Evolutionary conservation across 345 rosid genomes (phyloP).

Genomic region (Eucalyptus cloeziana): DNA sequence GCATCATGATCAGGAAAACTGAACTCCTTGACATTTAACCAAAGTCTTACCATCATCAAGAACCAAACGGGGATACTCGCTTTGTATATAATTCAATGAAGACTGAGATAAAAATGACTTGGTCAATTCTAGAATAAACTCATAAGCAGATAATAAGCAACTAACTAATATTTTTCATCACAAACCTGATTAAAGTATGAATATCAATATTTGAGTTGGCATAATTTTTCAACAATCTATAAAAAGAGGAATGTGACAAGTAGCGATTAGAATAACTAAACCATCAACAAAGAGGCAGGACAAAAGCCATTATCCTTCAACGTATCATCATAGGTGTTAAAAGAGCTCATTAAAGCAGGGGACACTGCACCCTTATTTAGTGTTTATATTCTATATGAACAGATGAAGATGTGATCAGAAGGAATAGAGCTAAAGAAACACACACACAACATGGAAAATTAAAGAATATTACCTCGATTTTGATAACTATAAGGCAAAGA

Average conservation of each 20-base stretch:
- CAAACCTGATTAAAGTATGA: conserved; percentile 95
- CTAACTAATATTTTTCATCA: not conserved
- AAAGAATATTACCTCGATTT: conserved; percentile 55
- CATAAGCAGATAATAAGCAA: not conserved
- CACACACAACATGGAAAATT: not conserved
- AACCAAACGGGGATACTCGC: conserved; percentile 95
- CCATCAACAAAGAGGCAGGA: not conserved
- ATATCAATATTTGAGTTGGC: conserved; percentile 62
- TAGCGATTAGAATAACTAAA: not conserved
- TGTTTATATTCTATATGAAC: conserved; percentile 54
- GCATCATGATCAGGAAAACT: not conserved
- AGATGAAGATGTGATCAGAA: not conserved
- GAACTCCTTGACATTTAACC: not conserved
- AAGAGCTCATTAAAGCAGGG: conserved; percentile 95
- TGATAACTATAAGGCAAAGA: conserved; percentile 84
- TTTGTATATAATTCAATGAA: conserved; percentile 25
- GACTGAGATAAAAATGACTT: not conserved
- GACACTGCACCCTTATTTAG: conserved; percentile 86
- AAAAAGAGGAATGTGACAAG: not conserved
- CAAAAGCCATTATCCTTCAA: conserved; percentile 33
- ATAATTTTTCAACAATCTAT: conserved; percentile 83
- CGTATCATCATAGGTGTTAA: conserved; percentile 96
- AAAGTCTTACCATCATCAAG: conserved; percentile 73
- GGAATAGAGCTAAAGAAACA: not conserved
- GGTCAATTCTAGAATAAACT: not conserved